Conservation (phyloP, 768 basidiomycete species). For the Neoboletus brunneissimus region DNA sequence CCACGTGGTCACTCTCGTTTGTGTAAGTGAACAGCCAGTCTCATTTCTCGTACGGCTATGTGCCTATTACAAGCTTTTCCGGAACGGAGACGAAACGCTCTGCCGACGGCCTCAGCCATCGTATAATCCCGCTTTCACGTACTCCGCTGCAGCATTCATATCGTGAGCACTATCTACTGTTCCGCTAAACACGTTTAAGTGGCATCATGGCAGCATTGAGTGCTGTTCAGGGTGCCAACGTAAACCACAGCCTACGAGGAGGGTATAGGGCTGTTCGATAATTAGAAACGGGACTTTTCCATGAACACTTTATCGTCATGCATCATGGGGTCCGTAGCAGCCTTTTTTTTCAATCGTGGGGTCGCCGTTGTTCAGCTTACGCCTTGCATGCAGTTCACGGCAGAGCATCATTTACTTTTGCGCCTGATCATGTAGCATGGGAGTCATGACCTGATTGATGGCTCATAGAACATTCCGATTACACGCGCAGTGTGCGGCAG, state of each 20-base stretch:
- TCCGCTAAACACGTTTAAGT: conserved; percentile 21
- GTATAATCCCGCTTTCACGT: conserved; percentile 27
- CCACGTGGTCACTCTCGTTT: conserved; percentile 19
- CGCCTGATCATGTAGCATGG: conserved; percentile 23
- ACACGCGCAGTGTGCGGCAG: conserved; percentile 16
- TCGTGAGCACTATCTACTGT: conserved; percentile 13
- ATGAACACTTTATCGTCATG: conserved; percentile 15
- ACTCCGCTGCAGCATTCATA: conserved; percentile 22
- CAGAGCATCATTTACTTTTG: conserved; percentile 14
- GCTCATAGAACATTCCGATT: conserved; percentile 14
- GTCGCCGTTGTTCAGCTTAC: conserved; percentile 6
- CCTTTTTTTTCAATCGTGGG: conserved; percentile 10
- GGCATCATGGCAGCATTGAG: conserved; percentile 18
- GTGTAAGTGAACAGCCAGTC: not conserved
- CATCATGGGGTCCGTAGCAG: conserved; percentile 13
- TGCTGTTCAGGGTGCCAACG: conserved; percentile 29
- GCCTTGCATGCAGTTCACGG: conserved; percentile 21
- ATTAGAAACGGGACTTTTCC: conserved; percentile 13
- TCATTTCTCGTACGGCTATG: conserved; percentile 12
- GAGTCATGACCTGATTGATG: conserved; percentile 20
- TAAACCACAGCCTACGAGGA: conserved; percentile 28
- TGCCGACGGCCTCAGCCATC: conserved; percentile 21
- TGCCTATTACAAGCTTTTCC: conserved; percentile 7
- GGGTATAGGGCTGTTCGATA: conserved; percentile 23
- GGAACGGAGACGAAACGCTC: conserved; percentile 22